phyloP scores from a whole-genome alignment of 2,329 filamentous ascomycete genomes.

The Epichloe sibirici region DNA sequence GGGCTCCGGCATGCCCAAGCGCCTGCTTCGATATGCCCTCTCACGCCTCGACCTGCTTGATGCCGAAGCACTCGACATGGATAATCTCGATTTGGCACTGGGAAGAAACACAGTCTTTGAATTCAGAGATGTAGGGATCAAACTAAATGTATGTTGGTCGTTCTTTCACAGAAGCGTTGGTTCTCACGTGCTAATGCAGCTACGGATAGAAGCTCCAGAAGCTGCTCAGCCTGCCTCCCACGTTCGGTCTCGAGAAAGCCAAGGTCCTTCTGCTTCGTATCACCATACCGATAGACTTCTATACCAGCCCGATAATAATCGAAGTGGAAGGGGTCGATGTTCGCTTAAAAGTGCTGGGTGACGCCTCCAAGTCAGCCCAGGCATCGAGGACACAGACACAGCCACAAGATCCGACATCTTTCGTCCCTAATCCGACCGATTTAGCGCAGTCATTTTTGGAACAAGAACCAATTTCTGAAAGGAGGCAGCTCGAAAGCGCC shows the following conservation, averaged over 20 bases:
- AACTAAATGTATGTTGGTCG: constrained; percentile 48
- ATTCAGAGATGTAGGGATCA: constrained; percentile 74
- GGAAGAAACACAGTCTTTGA: constrained; percentile 76
- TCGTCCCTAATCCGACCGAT: constrained; percentile 57
- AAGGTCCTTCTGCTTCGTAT: constrained; percentile 65
- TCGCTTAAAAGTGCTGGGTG: constrained; percentile 40
- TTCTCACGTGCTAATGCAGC: constrained; percentile 7
- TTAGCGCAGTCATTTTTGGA: constrained; percentile 70
- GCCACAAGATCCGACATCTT: constrained; percentile 16
- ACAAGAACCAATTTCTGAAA: constrained; percentile 54
- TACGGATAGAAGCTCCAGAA: constrained; percentile 59
- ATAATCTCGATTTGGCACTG: constrained; percentile 72
- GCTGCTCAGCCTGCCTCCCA: constrained; percentile 60
- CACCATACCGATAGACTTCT: constrained; percentile 79
- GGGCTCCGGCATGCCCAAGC: constrained; percentile 71
- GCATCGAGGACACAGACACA: constrained; percentile 17
- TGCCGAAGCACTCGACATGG: constrained; percentile 72
- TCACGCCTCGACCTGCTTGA: constrained; percentile 78
- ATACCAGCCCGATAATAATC: constrained; percentile 68
- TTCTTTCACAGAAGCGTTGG: constrained; percentile 7
- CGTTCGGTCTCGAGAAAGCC: constrained; percentile 60
- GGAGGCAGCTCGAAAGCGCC: constrained; percentile 55
- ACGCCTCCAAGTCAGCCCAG: constrained; percentile 29
- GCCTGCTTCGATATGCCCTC: constrained; percentile 75
- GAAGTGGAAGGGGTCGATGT: constrained; percentile 75